Conservation (phyloP, 805 yeast species). For the Teunomyces tritomae region DNA sequence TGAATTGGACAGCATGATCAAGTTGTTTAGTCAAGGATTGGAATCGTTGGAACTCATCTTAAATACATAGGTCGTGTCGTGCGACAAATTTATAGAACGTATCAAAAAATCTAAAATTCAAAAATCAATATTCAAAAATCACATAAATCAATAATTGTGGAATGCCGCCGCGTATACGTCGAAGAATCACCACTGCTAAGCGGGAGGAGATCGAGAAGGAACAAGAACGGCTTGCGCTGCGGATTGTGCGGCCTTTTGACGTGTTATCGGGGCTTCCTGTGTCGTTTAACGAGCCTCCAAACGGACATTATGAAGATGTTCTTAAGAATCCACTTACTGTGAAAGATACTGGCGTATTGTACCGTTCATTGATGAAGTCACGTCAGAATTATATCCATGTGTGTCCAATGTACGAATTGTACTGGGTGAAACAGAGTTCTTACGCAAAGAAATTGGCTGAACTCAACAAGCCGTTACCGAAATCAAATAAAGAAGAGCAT, state of each 20-base stretch:
- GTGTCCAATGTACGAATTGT: slow-evolving; percentile 68
- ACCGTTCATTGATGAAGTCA: slow-evolving; percentile 70
- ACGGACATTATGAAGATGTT: slow-evolving; percentile 45
- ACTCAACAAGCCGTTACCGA: slow-evolving; percentile 36
- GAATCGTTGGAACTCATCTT: slow-evolving; percentile 36
- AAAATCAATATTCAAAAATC: background rate
- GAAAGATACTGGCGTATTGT: slow-evolving; percentile 70
- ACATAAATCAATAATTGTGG: background rate
- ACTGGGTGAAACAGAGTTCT: slow-evolving; percentile 73
- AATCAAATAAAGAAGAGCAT: slow-evolving; percentile 16
- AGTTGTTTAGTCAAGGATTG: slow-evolving; percentile 36
- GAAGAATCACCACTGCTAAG: slow-evolving; percentile 42
- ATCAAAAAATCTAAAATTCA: too few relatives aligned
- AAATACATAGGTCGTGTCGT: slow-evolving; percentile 10
- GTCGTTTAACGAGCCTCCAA: slow-evolving; percentile 61
- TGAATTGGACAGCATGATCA: slow-evolving; percentile 39
- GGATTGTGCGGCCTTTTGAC: slow-evolving; percentile 60
- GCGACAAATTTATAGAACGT: background rate
- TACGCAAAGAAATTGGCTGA: slow-evolving; percentile 47
- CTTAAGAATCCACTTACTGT: slow-evolving; percentile 65
- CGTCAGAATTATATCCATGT: slow-evolving; percentile 58
- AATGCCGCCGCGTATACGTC: slow-evolving; percentile 44
- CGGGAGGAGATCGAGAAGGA: slow-evolving; percentile 43
- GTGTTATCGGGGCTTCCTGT: slow-evolving; percentile 66
- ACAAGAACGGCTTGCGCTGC: slow-evolving; percentile 32